These are phyloP conservation scores for Polyplosphaeria fusca DNA, from an alignment of 495 filamentous ascomycete species.

Conservation along the genomic window DNA sequence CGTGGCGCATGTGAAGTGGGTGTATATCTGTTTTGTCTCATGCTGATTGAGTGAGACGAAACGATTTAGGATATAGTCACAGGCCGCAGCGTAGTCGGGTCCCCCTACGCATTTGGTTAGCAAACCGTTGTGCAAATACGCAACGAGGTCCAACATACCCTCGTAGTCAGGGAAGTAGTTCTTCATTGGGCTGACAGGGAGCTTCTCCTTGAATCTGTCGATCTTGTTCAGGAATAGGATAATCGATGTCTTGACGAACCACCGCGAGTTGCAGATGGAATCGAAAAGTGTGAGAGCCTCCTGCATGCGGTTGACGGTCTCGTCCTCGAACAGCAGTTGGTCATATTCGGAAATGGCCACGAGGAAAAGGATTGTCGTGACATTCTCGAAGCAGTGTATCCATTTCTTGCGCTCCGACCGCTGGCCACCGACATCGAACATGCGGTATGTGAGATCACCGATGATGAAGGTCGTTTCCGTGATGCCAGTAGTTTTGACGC, in stretches of 20 bases:
- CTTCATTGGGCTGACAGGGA: slow-evolving; percentile 70
- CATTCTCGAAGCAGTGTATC: slow-evolving; percentile 99
- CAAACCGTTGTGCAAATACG: neutral
- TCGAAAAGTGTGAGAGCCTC: slow-evolving; percentile 98
- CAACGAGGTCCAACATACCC: slow-evolving; percentile 11
- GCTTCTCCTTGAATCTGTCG: slow-evolving; percentile 92
- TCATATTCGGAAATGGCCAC: slow-evolving; percentile 97
- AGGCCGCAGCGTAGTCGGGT: slow-evolving; percentile 86
- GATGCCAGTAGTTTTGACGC: slow-evolving; percentile 91
- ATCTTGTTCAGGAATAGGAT: slow-evolving; percentile 99
- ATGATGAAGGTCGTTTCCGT: slow-evolving; percentile 96
- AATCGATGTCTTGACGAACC: slow-evolving; percentile 94
- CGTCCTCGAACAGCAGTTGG: slow-evolving; percentile 94
- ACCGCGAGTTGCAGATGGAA: slow-evolving; percentile 93
- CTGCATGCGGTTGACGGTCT: slow-evolving; percentile 99
- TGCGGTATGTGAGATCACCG: slow-evolving; percentile 90
- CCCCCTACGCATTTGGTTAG: slow-evolving; percentile 51
- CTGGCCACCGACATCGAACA: slow-evolving; percentile 99
- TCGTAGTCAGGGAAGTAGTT: slow-evolving; percentile 91
- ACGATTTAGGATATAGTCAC: slow-evolving; percentile 95
- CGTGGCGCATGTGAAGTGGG: slow-evolving; percentile 97
- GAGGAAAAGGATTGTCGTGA: slow-evolving; percentile 88
- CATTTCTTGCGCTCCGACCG: slow-evolving; percentile 98
- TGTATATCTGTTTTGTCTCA: slow-evolving; percentile 99
- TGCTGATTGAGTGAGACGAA: slow-evolving; percentile 98